Evolutionary conservation across 345 rosid species (phyloP), one percentile per base, ranked within the genome.

Genomic region (Balakata baccata): DNA sequence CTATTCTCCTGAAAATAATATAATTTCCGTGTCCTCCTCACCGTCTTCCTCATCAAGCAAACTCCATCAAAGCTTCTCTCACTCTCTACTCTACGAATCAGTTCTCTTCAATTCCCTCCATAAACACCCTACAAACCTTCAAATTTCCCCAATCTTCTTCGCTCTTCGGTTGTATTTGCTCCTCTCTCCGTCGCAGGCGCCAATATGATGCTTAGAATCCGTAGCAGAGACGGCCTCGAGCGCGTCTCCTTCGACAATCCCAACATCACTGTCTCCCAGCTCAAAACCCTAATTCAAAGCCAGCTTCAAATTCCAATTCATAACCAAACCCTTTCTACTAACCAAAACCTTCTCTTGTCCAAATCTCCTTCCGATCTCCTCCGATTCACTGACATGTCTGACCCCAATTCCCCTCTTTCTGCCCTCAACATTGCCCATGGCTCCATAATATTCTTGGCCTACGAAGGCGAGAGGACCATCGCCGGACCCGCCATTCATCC

Each of bases 181-280:
- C 29, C 64, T 14, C 64, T 38, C 57, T 63, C 52, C 57, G 51
- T 23, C 45, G 2, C n/a, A 6, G 6, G 49, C 2, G 4, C 11
- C 68, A 75, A 37, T 75, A 89, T 91, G 97, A 81, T 92, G 90
- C 88, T 95, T 29, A 80, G 99, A 79, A 89, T 95, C 78, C 89
- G 98, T 65, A 92, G 98, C 78, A 81, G 99, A 68, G 99, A 95
- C 78, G 99, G 99, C 72, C 85, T 92, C 10, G 99, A 95, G 82
- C 89, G 99, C 49, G 86, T 95, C 75, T 77, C 81, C 12, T 66
- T 88, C 66, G 93, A 88, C 20, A 82, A 78, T 74, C 70, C 89
- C 17, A 73, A 82, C 66, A 73, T 82, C 65, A 87, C 94, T 14
- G 75, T 92, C 23, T 77, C 86, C 50, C 88, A 88, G 45, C 92